A percentile compares a stretch with the other conserved stretches of the same genome.
phyloP scores from a whole-genome alignment of 2,329 filamentous ascomycete genomes.

The Penicillium palitans region DNA sequence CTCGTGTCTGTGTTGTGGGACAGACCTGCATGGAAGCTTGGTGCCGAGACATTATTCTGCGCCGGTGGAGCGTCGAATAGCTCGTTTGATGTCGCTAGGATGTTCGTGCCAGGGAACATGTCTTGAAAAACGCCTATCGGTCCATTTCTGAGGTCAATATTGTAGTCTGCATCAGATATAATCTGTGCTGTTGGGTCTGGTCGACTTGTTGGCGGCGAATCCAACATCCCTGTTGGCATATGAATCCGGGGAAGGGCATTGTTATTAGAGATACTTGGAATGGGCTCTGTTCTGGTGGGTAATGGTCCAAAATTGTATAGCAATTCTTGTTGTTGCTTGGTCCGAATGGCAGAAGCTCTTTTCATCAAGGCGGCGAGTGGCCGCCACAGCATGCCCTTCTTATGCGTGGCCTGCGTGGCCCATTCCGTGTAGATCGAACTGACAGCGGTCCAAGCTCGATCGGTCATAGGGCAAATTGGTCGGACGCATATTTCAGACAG shows the following conservation, averaged over 20 bases:
- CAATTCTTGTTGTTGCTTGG: slow-evolving; percentile 47
- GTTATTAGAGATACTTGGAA: slow-evolving; percentile 10
- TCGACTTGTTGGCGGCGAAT: slow-evolving; percentile 5
- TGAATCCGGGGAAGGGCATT: slow-evolving; percentile 25
- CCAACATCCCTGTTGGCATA: slow-evolving; percentile 11
- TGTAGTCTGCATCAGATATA: slow-evolving; percentile 10
- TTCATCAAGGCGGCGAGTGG: slow-evolving; percentile 62
- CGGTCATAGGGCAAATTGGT: slow-evolving; percentile 57
- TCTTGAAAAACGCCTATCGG: slow-evolving; percentile 25
- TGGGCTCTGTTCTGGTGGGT: slow-evolving; percentile 4
- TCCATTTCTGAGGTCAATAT: slow-evolving; percentile 31
- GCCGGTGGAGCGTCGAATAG: slow-evolving; percentile 13
- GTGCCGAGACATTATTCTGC: slow-evolving; percentile 10
- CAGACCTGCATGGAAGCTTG: slow-evolving; percentile 12
- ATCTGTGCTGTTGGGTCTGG: neutral
- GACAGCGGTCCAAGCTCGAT: slow-evolving; percentile 61
- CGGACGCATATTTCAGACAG: slow-evolving; percentile 61
- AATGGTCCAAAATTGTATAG: slow-evolving; percentile 22
- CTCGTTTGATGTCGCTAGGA: slow-evolving; percentile 20
- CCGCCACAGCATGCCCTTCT: slow-evolving; percentile 62
- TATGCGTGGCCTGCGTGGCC: slow-evolving; percentile 39
- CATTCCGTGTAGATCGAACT: slow-evolving; percentile 47
- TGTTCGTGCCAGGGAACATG: slow-evolving; percentile 34
- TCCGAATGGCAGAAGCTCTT: slow-evolving; percentile 57
- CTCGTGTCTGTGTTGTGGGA: slow-evolving; percentile 15